A percentile compares a stretch with the other conserved stretches of the same genome.
Evolutionary conservation across 2,329 filamentous ascomycete genomes (phyloP).

Genomic region (Monilinia laxa): DNA sequence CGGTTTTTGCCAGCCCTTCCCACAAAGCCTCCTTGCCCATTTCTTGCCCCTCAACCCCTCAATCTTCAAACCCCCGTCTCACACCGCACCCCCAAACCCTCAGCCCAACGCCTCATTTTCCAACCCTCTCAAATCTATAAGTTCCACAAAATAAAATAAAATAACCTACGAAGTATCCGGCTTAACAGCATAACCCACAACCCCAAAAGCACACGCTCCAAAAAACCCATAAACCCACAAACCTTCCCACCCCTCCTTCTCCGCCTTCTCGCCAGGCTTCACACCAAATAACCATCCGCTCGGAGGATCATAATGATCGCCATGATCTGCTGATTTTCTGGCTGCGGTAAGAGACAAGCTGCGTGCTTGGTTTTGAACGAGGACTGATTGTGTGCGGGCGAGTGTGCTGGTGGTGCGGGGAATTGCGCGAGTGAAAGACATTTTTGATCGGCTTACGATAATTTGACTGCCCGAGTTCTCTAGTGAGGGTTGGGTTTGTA

Average conservation of each 20-base stretch:
- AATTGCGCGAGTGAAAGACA: constrained; percentile 17
- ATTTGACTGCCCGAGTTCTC: too few species aligned
- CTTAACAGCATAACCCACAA: constrained; percentile 89
- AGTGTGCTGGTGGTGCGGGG: constrained; percentile 11
- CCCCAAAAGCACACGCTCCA: constrained; percentile 70
- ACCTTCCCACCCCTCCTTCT: constrained; percentile 95
- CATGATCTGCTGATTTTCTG: constrained; percentile 31
- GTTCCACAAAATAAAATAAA: constrained; percentile 20
- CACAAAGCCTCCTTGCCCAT: constrained; percentile 10
- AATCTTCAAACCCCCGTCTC: background rate
- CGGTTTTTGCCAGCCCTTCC: background rate
- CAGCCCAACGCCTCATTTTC: background rate
- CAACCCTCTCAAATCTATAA: background rate
- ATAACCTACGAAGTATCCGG: constrained; percentile 92
- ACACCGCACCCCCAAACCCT: constrained; percentile 8
- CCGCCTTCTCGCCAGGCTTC: constrained; percentile 90
- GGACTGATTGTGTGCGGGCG: constrained; percentile 1
- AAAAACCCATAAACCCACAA: constrained; percentile 83
- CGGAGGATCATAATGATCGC: constrained; percentile 78
- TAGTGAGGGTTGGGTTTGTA: background rate
- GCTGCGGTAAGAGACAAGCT: constrained; percentile 3
- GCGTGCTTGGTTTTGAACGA: constrained; percentile 8
- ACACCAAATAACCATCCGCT: constrained; percentile 91
- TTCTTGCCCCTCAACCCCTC: constrained; percentile 11
- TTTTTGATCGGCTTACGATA: background rate